Conservation (phyloP, 2,329 filamentous ascomycete species). For the Penicillium sp. region DNA sequence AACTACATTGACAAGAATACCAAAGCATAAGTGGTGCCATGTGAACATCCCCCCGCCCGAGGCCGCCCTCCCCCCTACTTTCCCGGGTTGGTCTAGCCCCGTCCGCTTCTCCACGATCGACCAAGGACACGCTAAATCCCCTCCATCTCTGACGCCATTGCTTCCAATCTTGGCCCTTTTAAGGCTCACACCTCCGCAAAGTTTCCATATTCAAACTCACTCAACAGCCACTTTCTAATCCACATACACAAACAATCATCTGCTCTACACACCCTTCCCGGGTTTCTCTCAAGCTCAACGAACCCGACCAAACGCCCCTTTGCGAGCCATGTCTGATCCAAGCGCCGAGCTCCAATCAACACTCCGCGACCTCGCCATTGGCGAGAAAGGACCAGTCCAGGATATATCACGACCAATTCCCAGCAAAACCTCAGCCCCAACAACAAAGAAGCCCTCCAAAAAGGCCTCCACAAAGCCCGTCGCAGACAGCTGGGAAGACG, state of each 20-base stretch:
- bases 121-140: slow-evolving; percentile 20
- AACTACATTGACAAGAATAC: not conserved
- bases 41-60: not conserved
- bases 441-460: slow-evolving; percentile 18
- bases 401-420: slow-evolving; percentile 32
- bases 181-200: slow-evolving; percentile 4
- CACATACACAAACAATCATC: not conserved
- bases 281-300: not conserved
- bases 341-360: slow-evolving; percentile 37
- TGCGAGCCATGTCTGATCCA: slow-evolving; percentile 29
- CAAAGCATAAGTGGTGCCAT: not conserved
- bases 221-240: not conserved
- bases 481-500: slow-evolving; percentile 79
- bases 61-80: not conserved
- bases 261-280: not conserved
- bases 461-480: slow-evolving; percentile 47
- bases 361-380: slow-evolving; percentile 37
- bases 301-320: not conserved
- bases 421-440: slow-evolving; percentile 11
- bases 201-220: not conserved
- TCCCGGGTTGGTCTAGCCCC: slow-evolving; percentile 24
- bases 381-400: slow-evolving; percentile 34
- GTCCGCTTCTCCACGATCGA: slow-evolving; percentile 29
- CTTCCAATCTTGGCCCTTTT: slow-evolving; percentile 21
- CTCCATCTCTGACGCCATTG: slow-evolving; percentile 30